Base-by-base conservation (phyloP, 2,329 filamentous ascomycete genomes). In the Penicillium vulpinum region DNA sequence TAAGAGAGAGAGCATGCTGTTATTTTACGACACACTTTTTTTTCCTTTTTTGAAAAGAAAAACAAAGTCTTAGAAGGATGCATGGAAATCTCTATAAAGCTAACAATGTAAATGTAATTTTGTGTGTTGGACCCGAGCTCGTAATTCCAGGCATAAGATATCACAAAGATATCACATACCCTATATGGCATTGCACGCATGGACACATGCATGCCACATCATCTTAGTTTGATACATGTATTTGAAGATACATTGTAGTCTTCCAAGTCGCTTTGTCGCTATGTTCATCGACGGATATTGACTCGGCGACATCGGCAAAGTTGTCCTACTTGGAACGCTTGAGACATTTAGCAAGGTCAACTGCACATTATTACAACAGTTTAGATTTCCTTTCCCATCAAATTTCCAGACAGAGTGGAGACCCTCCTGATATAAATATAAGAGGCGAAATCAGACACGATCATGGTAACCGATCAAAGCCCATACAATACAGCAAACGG, bases 401-500 rank as follows among this genome's bases (percentile, higher is more conserved):
- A 48, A 18, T 15, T 26, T 1, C n/a, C 9, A 9, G 24, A 15
- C 7, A 15, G 11, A 10, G 22, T 16, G 16, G 7, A 41, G 3
- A 22, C 8, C 7, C 5, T 11, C n/a, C 2, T 22, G 11, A 21
- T 21, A 5, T 26, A 26, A 22, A 16, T 24, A 47, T 21, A 35
- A 35, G 35, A n/a, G 4, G 15, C 11, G 5, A 21, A 22, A 33
- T 2, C 8, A 46, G 13, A 6, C 8, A 22, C 5, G 5, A 46
- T 4, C 18, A 22, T 35, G 9, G 21, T 16, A 5, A 3, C 18
- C 2, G 11, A 22, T 52, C 56, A 63, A 40, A 67, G 35, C 5
- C 61, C 66, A 56, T 63, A 52, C 5, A 69, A 21, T 60, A 72
- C 70, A 16, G 82, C 80, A 76, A 86, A 88, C 0, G 82, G 82